A percentile compares a stretch with the other conserved stretches of the same genome.
These are phyloP conservation scores for Amanita muscaria DNA, from an alignment of 768 basidiomycete species.

Conservation along the genomic window DNA sequence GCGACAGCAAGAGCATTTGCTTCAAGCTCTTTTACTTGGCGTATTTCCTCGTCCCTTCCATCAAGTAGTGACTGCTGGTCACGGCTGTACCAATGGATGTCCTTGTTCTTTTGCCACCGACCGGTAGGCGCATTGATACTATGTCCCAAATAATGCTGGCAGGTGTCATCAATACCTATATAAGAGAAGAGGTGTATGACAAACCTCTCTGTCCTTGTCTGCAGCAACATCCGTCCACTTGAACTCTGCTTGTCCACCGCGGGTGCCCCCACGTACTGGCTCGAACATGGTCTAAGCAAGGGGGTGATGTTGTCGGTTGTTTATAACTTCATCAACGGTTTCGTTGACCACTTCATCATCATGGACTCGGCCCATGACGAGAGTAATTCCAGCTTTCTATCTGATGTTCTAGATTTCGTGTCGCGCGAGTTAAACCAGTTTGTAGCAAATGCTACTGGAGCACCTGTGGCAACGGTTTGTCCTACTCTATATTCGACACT, in stretches of 20 bases:
- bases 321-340: neutral
- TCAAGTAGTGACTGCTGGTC: slow-evolving; percentile 36
- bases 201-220: slow-evolving; percentile 88
- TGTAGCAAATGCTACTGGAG: slow-evolving; percentile 55
- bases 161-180: slow-evolving; percentile 2
- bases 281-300: slow-evolving; percentile 67
- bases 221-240: slow-evolving; percentile 87
- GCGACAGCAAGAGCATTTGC: slow-evolving; percentile 81
- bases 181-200: slow-evolving; percentile 10
- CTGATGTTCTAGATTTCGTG: slow-evolving; percentile 61
- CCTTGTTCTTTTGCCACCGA: slow-evolving; percentile 96
- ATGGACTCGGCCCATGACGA: slow-evolving; percentile 8
- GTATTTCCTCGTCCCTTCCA: slow-evolving; percentile 64
- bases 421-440: slow-evolving; percentile 67
- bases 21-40: slow-evolving; percentile 78
- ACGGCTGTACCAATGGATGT: slow-evolving; percentile 91
- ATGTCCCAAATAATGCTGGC: slow-evolving; percentile 89
- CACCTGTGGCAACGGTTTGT: slow-evolving; percentile 17
- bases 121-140: slow-evolving; percentile 93
- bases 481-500: neutral
- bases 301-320: slow-evolving; percentile 5
- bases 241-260: slow-evolving; percentile 87
- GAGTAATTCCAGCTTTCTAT: slow-evolving; percentile 36
- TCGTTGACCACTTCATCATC: slow-evolving; percentile 3
- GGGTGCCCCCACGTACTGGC: slow-evolving; percentile 80